Evolutionary conservation across 306 rosid genomes (phyloP).

Genomic region (Gastrolobium bilobum): DNA sequence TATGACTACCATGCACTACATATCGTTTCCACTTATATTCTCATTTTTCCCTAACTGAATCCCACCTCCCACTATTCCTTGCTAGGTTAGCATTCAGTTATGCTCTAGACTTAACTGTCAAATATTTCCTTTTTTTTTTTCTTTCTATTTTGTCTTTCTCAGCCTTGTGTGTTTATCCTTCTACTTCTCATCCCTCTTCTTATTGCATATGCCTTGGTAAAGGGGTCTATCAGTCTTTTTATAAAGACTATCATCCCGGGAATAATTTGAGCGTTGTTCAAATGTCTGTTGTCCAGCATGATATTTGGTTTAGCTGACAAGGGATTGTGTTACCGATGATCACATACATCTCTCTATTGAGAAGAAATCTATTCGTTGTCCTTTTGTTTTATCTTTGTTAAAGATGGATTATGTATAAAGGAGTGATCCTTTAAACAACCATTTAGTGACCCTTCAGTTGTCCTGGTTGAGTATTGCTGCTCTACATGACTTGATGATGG

Average conservation of each 20-base stretch:
- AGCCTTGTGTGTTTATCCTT: too few species aligned
- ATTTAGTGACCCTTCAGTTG: background rate
- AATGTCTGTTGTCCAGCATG: background rate
- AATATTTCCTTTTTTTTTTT: too few species aligned
- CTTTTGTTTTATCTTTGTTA: background rate
- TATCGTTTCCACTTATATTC: too few species aligned
- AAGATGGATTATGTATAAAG: background rate
- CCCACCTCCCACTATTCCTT: too few species aligned
- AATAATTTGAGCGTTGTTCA: background rate
- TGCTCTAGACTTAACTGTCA: too few species aligned
- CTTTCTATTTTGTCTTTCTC: too few species aligned
- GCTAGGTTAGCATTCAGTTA: too few species aligned
- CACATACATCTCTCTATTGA: slow-evolving; percentile 15
- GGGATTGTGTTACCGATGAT: slow-evolving; percentile 5
- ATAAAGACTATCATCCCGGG: background rate
- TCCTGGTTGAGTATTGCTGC: background rate
- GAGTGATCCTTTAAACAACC: background rate
- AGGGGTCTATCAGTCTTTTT: background rate
- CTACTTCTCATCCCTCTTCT: too few species aligned
- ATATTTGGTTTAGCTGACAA: slow-evolving; percentile 17
- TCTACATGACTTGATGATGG: background rate
- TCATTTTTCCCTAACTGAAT: too few species aligned
- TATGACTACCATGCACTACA: too few species aligned
- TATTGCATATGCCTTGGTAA: too few species aligned
- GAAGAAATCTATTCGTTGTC: slow-evolving; percentile 5